Conservation (phyloP, 495 filamentous ascomycete genomes). For the Penicillium maclennaniae region DNA sequence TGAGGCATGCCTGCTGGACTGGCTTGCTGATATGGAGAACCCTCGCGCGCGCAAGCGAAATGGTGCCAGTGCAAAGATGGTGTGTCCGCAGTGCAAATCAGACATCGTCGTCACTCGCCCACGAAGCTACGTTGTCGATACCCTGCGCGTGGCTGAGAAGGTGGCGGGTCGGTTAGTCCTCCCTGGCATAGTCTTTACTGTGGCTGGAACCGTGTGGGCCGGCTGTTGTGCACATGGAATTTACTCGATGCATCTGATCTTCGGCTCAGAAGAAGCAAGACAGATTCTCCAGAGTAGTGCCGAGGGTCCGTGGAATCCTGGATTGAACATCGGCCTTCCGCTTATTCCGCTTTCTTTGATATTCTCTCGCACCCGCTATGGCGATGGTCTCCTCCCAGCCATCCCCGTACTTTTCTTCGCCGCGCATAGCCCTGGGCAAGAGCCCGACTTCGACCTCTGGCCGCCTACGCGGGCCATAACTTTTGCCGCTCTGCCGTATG, state of each 20-base stretch:
- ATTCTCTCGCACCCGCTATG: slow-evolving; percentile 54
- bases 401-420: slow-evolving; percentile 61
- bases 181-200: slow-evolving; percentile 52
- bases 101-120: slow-evolving; percentile 72
- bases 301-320: slow-evolving; percentile 40
- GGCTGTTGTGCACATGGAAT: slow-evolving; percentile 57
- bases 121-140: slow-evolving; percentile 60
- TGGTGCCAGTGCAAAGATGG: slow-evolving; percentile 51
- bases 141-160: slow-evolving; percentile 51
- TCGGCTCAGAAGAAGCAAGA: slow-evolving; percentile 56
- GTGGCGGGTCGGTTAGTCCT: slow-evolving; percentile 56
- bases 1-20: slow-evolving; percentile 83
- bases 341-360: slow-evolving; percentile 60
- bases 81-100: slow-evolving; percentile 85
- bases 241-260: slow-evolving; percentile 58
- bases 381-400: slow-evolving; percentile 57
- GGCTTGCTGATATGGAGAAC: slow-evolving; percentile 79
- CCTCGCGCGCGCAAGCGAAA: slow-evolving; percentile 50
- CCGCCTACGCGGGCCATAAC: slow-evolving; percentile 72
- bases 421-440: slow-evolving; percentile 40
- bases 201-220: slow-evolving; percentile 51
- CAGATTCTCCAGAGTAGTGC: slow-evolving; percentile 42
- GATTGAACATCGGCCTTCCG: slow-evolving; percentile 52
- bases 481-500: slow-evolving; percentile 61
- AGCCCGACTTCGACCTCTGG: slow-evolving; percentile 55